Conservation (phyloP, 768 basidiomycete species). For the Tubosaeta brunneosetosa region DNA sequence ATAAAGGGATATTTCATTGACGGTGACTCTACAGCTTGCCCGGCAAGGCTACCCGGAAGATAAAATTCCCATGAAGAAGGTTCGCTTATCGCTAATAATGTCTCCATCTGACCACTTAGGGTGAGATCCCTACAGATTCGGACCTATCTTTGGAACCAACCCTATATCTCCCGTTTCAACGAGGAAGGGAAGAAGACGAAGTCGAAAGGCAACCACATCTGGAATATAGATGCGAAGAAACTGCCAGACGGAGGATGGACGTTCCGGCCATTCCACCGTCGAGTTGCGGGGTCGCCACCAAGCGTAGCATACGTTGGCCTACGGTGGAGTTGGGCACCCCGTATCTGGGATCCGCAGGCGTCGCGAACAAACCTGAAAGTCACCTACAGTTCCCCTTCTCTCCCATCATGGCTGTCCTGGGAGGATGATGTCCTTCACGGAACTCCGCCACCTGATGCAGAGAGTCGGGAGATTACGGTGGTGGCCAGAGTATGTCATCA, state of each 20-base stretch:
- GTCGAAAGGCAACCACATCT: constrained; percentile 98
- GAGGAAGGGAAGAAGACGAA: constrained; percentile 99
- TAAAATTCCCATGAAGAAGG: constrained; percentile 96
- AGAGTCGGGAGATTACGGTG: constrained; percentile 69
- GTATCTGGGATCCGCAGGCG: constrained; percentile 95
- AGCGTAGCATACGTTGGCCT: constrained; percentile 76
- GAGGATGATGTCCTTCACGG: constrained; percentile 79
- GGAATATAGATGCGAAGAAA: constrained; percentile 97
- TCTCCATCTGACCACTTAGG: constrained; percentile 9
- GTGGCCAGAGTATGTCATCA: constrained; percentile 60
- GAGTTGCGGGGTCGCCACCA: constrained; percentile 80
- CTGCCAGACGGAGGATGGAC: constrained; percentile 70
- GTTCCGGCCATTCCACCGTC: constrained; percentile 84
- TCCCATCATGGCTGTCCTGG: constrained; percentile 90
- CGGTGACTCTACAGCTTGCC: constrained; percentile 52
- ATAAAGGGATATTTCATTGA: constrained; percentile 8
- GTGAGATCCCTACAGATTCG: constrained; percentile 56
- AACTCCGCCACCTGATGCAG: constrained; percentile 70
- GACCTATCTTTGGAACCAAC: constrained; percentile 94
- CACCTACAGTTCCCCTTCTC: constrained; percentile 69
- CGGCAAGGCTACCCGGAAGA: constrained; percentile 87
- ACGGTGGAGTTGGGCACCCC: constrained; percentile 86
- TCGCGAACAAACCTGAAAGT: constrained; percentile 77
- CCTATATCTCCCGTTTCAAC: constrained; percentile 93
- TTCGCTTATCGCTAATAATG: constrained; percentile 31